Evolutionary conservation across 2,329 filamentous ascomycete species (phyloP), one percentile per base, ranked within the genome.

Genomic region (Talaromyces atroroseus): DNA sequence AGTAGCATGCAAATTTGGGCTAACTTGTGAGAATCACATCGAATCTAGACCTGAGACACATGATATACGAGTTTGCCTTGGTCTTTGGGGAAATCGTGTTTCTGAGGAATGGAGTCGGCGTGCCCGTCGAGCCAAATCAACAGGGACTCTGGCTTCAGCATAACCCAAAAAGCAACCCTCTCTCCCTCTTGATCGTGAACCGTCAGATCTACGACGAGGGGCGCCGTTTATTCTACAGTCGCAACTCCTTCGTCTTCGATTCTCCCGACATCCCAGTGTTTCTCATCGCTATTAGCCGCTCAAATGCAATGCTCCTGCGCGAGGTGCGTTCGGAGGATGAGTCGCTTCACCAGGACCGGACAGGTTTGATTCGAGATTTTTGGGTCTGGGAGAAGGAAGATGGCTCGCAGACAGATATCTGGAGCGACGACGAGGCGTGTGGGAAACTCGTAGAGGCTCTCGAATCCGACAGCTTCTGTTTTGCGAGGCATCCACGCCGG

Each of bases 121-220:
- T 5, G 2, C 1, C 3, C 18, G 10, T 49, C 16, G 6, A 11
- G 14, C 12, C 24, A 16, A 34, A 26, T 20, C 11, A 11, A 32
- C 16, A 36, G 4, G 53, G 38, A 12, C 18, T 50, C 1, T 51
- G 40, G 54, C 38, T 47, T 14, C 54, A 51, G 21, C 38, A 38
- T 10, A 51, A 46, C 26, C 53, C 47, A 2, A 7, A 18, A 5
- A n/a, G 6, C 11, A 56, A 51, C n/a, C 24, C 34, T 5, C 42
- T 56, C 20, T 21, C 54, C 40, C 24, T 56, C 18, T n/a, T 56
- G 24, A 11, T 38, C 11, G 29, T 29, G n/a, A 51, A 48, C 7
- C 48, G 26, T 14, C 54, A 47, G 18, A 34, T 47, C 3, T 56
- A 51, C 10, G 10, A 56, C 10, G 54, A 56, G 26, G 48, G 36